Percentiles rank a stretch among this genome's conserved stretches.
These are phyloP conservation scores for Eimeria necatrix DNA, from an alignment of 169 alveolate genomes.

Conservation along the genomic window DNA sequence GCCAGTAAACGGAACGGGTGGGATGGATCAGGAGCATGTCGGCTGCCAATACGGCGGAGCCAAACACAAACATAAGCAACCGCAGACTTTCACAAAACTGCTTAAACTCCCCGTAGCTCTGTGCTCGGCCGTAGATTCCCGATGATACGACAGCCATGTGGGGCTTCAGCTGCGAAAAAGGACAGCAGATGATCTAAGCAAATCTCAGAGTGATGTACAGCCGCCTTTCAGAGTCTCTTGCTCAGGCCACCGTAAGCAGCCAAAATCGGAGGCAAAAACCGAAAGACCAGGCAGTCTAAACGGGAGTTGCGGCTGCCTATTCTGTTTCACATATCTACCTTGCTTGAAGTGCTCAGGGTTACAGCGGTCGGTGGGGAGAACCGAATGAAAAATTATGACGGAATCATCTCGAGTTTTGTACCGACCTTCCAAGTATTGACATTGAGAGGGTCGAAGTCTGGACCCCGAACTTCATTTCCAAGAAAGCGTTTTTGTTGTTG, in stretches of 20 bases:
- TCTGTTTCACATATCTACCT: too few relatives aligned
- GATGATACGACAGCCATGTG: conserved; percentile 7
- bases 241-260: too few relatives aligned
- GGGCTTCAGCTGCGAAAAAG: conserved; percentile 59
- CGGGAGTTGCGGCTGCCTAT: too few relatives aligned
- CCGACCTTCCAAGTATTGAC: conserved; percentile 52
- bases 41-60: conserved; percentile 11
- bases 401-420: too few relatives aligned
- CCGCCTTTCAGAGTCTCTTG: too few relatives aligned
- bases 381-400: neutral
- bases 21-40: conserved; percentile 75
- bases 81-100: conserved; percentile 71
- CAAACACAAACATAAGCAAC: conserved; percentile 43
- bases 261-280: neutral
- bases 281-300: neutral
- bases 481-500: conserved; percentile 61
- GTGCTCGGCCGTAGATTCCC: conserved; percentile 26
- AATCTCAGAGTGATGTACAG: neutral
- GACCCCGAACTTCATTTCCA: conserved; percentile 70
- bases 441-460: conserved; percentile 65
- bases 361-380: too few relatives aligned
- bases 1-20: conserved; percentile 69
- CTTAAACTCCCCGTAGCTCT: conserved; percentile 70
- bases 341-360: too few relatives aligned
- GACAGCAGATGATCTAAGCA: neutral